Percentiles rank a stretch among this genome's conserved stretches.
phyloP scores from a whole-genome alignment of 2,329 filamentous ascomycete species.

The Ceratocystis diversiconidia region DNA sequence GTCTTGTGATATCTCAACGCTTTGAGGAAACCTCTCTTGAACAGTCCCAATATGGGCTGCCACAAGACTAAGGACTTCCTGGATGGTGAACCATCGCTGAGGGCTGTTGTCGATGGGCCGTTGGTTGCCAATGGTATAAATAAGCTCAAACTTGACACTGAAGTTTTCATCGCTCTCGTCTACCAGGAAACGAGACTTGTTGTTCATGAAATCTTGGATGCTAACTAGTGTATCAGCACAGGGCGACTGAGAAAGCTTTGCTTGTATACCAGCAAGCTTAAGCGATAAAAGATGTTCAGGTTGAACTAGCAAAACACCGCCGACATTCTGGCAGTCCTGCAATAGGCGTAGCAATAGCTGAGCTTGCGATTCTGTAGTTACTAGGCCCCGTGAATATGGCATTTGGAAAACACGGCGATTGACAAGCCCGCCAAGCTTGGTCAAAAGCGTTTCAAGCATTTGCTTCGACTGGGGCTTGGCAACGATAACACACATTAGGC shows the following conservation, averaged over 20 bases:
- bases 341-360: slow-evolving; percentile 28
- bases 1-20: slow-evolving; percentile 30
- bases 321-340: slow-evolving; percentile 32
- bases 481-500: slow-evolving; percentile 44
- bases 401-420: slow-evolving; percentile 40
- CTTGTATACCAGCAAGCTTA: slow-evolving; percentile 45
- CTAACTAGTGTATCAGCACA: slow-evolving; percentile 24
- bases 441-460: slow-evolving; percentile 42
- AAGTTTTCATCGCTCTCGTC: slow-evolving; percentile 55
- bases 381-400: slow-evolving; percentile 40
- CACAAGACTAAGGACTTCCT: slow-evolving; percentile 37
- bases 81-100: slow-evolving; percentile 41
- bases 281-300: slow-evolving; percentile 52
- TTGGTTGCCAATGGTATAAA: slow-evolving; percentile 48
- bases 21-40: slow-evolving; percentile 24
- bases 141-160: slow-evolving; percentile 43
- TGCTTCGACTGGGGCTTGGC: slow-evolving; percentile 47
- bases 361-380: slow-evolving; percentile 21
- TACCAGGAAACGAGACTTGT: slow-evolving; percentile 38
- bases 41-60: slow-evolving; percentile 23
- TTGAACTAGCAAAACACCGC: slow-evolving; percentile 45
- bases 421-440: slow-evolving; percentile 41
- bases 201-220: slow-evolving; percentile 33
- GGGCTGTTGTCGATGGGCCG: slow-evolving; percentile 37
- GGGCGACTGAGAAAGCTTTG: slow-evolving; percentile 16